phyloP scores from a whole-genome alignment of 1,284 basidiomycete genomes.

The Cutaneotrichosporon dermatis region DNA sequence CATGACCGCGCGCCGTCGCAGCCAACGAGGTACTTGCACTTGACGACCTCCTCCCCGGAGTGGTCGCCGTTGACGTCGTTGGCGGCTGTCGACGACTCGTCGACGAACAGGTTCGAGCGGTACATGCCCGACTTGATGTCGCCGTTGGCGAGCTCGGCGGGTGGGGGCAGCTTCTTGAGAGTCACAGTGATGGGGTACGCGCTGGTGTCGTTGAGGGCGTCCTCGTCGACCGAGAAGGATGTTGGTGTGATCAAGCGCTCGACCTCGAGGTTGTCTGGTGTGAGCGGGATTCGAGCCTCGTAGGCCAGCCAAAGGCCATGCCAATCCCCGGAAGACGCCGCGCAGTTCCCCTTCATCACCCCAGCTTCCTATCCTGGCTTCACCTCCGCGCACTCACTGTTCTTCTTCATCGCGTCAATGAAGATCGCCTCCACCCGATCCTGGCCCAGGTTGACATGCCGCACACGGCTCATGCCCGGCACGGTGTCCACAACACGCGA shows the following conservation, averaged over 20 bases:
- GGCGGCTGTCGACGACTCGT: conserved; percentile 25
- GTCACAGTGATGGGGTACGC: conserved; percentile 32
- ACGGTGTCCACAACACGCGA: conserved; percentile 31
- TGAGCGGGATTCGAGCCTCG: background rate
- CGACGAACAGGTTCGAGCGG: conserved; percentile 32
- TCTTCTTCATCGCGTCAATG: conserved; percentile 30
- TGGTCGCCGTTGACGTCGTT: conserved; percentile 48
- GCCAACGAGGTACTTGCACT: conserved; percentile 31
- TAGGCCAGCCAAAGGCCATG: too few relatives aligned
- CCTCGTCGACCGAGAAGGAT: conserved; percentile 15
- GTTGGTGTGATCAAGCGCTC: conserved; percentile 27
- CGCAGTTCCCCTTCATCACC: too few relatives aligned
- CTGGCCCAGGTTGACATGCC: conserved; percentile 34
- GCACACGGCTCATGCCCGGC: conserved; percentile 28
- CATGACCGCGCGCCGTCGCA: conserved; percentile 29
- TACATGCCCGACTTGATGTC: conserved; percentile 29
- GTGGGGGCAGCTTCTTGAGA: conserved; percentile 23
- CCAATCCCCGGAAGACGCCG: too few relatives aligned
- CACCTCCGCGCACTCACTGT: conserved; percentile 16
- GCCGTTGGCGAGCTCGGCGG: conserved; percentile 17
- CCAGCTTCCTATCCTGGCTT: too few relatives aligned
- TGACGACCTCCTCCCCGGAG: conserved; percentile 23
- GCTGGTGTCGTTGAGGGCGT: conserved; percentile 16
- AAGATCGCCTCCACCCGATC: conserved; percentile 37
- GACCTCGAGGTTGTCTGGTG: conserved; percentile 27